Conservation (phyloP, 2,329 filamentous ascomycete genomes). For the Macrophomina tecta region DNA sequence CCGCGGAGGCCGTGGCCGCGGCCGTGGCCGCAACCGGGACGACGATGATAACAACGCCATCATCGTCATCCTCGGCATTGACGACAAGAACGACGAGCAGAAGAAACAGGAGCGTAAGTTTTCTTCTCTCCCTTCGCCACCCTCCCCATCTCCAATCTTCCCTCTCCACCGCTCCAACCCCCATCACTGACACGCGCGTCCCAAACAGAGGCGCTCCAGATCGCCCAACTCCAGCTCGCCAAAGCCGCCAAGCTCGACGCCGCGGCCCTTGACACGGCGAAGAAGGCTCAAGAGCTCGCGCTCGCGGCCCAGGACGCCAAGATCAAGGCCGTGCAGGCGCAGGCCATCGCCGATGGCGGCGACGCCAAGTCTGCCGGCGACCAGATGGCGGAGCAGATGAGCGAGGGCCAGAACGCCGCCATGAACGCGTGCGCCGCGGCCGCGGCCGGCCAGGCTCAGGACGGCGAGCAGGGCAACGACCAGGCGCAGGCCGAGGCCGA, state of each 20-base stretch:
- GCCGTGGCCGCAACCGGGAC: not conserved
- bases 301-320: conserved; percentile 11
- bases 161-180: not conserved
- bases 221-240: conserved; percentile 15
- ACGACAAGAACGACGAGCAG: conserved; percentile 6
- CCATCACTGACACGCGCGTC: not conserved
- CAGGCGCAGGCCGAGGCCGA: not conserved
- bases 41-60: conserved; percentile 8
- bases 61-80: conserved; percentile 10
- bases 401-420: conserved; percentile 2
- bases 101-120: conserved; percentile 14
- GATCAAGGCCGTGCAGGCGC: conserved; percentile 13
- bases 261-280: conserved; percentile 14
- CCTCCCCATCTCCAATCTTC: not conserved
- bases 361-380: conserved; percentile 13
- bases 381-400: not conserved
- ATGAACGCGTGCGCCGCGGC: not conserved
- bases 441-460: conserved; percentile 5
- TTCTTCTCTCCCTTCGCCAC: no score
- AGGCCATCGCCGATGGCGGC: conserved; percentile 3
- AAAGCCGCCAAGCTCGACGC: conserved; percentile 15
- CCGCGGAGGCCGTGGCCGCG: not conserved
- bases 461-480: not conserved
- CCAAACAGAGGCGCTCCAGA: conserved; percentile 3
- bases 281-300: conserved; percentile 16